These are phyloP conservation scores for Penicillium sp. DNA, from an alignment of 2,329 filamentous ascomycete species.

Conservation along the genomic window DNA sequence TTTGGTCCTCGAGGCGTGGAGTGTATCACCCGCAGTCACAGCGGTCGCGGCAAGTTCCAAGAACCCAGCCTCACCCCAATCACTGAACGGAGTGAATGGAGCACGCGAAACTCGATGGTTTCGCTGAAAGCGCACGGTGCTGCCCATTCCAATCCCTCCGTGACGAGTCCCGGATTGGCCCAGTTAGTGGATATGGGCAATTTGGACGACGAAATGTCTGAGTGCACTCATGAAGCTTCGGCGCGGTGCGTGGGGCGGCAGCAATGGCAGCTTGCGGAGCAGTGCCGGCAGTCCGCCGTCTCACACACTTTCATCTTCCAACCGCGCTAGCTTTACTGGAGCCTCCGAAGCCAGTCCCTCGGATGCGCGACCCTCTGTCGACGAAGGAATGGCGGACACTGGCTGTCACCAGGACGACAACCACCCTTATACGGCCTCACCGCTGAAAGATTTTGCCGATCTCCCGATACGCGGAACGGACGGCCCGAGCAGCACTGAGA, in stretches of 20 bases:
- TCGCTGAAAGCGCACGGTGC: slow-evolving; percentile 57
- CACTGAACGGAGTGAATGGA: slow-evolving; percentile 92
- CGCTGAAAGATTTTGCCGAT: slow-evolving; percentile 13
- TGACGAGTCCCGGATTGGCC: slow-evolving; percentile 68
- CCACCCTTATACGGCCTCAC: slow-evolving; percentile 8
- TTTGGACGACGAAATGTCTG: slow-evolving; percentile 66
- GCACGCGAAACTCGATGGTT: slow-evolving; percentile 86
- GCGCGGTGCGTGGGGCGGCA: slow-evolving; percentile 73
- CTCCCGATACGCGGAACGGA: slow-evolving; percentile 14
- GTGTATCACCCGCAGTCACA: slow-evolving; percentile 59
- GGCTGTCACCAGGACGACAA: slow-evolving; percentile 12
- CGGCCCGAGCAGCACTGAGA: slow-evolving; percentile 10
- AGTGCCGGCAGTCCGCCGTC: slow-evolving; percentile 42
- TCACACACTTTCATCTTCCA: slow-evolving; percentile 30
- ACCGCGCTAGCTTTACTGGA: slow-evolving; percentile 34
- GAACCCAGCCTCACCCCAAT: slow-evolving; percentile 95
- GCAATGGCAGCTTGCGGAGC: slow-evolving; percentile 65
- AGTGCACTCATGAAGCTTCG: slow-evolving; percentile 67
- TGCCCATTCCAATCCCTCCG: slow-evolving; percentile 45
- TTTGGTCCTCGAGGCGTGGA: slow-evolving; percentile 72
- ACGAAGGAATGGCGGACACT: slow-evolving; percentile 9
- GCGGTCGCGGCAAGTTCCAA: slow-evolving; percentile 66
- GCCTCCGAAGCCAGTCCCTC: slow-evolving; percentile 33
- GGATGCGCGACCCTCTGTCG: slow-evolving; percentile 10
- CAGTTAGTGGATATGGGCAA: slow-evolving; percentile 63